phyloP scores from a whole-genome alignment of 139 green algal species.

The Volvox reticuliferus region DNA sequence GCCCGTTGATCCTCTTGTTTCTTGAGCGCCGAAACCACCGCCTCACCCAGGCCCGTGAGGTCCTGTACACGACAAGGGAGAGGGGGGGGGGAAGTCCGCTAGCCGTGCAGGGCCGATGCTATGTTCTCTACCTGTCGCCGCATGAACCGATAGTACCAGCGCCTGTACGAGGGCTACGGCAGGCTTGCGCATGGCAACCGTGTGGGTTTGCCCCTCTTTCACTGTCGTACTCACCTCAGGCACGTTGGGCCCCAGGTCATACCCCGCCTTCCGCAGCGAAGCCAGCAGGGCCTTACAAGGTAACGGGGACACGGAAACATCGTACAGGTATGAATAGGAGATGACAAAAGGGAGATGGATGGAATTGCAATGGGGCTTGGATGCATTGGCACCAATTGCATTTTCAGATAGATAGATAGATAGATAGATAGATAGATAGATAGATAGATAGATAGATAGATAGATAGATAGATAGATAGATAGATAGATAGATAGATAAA shows the following conservation, averaged over 20 bases:
- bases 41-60: constrained; percentile 72
- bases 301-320: background rate
- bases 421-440: background rate
- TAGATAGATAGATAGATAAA: too few species aligned
- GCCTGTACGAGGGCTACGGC: too few species aligned
- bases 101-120: too few species aligned
- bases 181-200: too few species aligned
- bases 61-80: background rate
- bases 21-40: constrained; percentile 73
- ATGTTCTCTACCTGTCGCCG: too few species aligned
- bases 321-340: too few species aligned
- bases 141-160: too few species aligned
- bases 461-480: background rate
- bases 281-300: constrained; percentile 28
- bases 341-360: background rate
- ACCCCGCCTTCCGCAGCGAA: constrained; percentile 70
- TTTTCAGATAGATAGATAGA: background rate
- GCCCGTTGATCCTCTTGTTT: constrained; percentile 78
- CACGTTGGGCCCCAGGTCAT: constrained; percentile 81
- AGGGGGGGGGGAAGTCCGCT: background rate
- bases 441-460: background rate
- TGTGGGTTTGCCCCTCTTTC: background rate
- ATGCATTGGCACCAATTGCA: too few species aligned
- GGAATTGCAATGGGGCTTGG: background rate
- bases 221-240: constrained; percentile 28